Evolutionary conservation across 164 flowering plant species (phyloP).

Genomic region (Taxillus chinensis): DNA sequence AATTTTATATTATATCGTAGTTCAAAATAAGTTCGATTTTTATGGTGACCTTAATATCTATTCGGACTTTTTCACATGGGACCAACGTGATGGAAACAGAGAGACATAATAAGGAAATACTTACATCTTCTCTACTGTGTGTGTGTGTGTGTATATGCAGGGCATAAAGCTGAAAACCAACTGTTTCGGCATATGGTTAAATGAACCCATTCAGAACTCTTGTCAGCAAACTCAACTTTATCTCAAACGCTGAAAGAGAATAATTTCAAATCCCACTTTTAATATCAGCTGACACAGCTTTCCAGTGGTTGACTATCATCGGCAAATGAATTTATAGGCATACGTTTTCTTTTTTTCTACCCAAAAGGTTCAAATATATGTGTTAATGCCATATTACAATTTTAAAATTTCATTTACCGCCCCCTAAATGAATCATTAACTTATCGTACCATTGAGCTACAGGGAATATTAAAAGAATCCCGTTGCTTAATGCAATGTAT

Average conservation of each 20-base stretch:
- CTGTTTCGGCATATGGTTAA: neutral
- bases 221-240: neutral
- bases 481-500: too few species aligned
- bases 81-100: conserved; percentile 3
- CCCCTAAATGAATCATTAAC: too few species aligned
- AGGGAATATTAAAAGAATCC: too few species aligned
- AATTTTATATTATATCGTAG: neutral
- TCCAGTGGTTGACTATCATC: too few species aligned
- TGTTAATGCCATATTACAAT: too few species aligned
- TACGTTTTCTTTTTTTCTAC: too few species aligned
- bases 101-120: neutral
- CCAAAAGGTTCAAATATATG: too few species aligned
- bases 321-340: too few species aligned
- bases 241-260: neutral
- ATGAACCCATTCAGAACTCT: neutral
- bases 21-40: neutral
- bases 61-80: conserved; percentile 5
- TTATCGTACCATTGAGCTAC: too few species aligned
- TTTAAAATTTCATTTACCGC: too few species aligned
- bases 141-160: neutral
- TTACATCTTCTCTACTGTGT: too few species aligned
- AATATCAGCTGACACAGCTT: neutral
- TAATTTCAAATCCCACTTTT: neutral
- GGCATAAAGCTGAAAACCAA: neutral
- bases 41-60: conserved; percentile 1